These are phyloP conservation scores for Zygosaccharomyces lentus DNA, from an alignment of 805 yeast genomes.

Conservation along the genomic window DNA sequence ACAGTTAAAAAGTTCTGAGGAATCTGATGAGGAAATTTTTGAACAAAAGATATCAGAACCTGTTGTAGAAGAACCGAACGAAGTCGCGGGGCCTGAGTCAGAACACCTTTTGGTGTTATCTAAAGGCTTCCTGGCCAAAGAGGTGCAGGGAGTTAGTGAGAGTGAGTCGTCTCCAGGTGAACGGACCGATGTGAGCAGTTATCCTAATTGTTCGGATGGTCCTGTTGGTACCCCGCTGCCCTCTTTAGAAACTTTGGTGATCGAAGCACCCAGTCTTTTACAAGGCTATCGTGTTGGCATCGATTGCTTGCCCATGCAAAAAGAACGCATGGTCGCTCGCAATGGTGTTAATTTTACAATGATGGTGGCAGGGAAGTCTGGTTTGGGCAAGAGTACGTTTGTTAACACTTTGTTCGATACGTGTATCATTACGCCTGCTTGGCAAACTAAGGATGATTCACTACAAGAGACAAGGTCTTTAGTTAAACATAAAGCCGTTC, in stretches of 20 bases:
- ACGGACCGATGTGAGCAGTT: constrained; percentile 1
- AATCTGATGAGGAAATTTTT: background rate
- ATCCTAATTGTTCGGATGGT: background rate
- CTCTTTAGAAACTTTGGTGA: constrained; percentile 2
- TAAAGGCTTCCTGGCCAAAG: background rate
- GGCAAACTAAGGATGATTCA: constrained; percentile 40
- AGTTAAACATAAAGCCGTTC: constrained; percentile 41
- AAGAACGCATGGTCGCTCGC: constrained; percentile 35
- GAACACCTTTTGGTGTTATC: background rate
- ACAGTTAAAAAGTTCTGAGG: no score
- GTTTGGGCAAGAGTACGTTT: constrained; percentile 79
- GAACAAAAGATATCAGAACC: background rate
- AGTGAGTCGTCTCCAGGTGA: background rate
- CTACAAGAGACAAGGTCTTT: constrained; percentile 27
- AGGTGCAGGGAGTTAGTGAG: background rate
- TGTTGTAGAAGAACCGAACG: background rate
- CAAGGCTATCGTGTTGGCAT: constrained; percentile 24
- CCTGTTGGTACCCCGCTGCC: background rate
- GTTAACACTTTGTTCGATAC: constrained; percentile 74
- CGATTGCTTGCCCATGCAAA: constrained; percentile 29
- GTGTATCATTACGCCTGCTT: constrained; percentile 36
- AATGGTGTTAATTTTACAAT: constrained; percentile 73
- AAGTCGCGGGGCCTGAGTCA: background rate
- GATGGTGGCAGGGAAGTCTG: constrained; percentile 83
- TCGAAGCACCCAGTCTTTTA: constrained; percentile 1